These are phyloP conservation scores for Pyrenophora teres DNA, from an alignment of 2,329 filamentous ascomycete genomes.

Conservation along the genomic window DNA sequence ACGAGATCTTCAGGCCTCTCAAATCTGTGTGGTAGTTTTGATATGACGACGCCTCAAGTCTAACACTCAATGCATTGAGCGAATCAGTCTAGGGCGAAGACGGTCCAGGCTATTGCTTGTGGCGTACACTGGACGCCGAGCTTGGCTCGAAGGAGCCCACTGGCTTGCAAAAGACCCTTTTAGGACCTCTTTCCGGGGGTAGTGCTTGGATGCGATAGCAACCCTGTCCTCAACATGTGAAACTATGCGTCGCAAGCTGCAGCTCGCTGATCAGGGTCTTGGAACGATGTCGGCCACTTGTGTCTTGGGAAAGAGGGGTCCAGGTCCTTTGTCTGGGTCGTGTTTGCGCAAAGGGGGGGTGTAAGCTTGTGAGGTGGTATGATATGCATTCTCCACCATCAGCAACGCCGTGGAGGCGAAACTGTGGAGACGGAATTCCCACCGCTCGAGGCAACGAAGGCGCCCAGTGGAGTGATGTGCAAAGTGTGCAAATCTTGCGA, in stretches of 20 bases:
- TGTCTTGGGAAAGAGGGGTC: constrained; percentile 19
- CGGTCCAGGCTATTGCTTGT: constrained; percentile 7
- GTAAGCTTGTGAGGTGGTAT: constrained; percentile 6
- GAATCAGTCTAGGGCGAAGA: constrained; percentile 6
- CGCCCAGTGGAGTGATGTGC: constrained; percentile 14
- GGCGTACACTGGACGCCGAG: constrained; percentile 11
- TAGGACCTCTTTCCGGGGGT: constrained; percentile 14
- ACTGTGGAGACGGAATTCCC: constrained; percentile 7
- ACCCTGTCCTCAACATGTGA: constrained; percentile 23
- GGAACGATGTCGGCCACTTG: constrained; percentile 11
- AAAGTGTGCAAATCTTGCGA: constrained; percentile 7
- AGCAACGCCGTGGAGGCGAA: constrained; percentile 10
- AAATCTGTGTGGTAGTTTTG: background rate
- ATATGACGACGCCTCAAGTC: constrained; percentile 6
- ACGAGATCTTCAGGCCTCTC: constrained; percentile 1
- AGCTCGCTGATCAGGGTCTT: constrained; percentile 23
- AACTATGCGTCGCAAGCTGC: constrained; percentile 10
- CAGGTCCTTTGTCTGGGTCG: constrained; percentile 12
- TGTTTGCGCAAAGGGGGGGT: background rate
- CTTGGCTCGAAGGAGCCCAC: constrained; percentile 5
- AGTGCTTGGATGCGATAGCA: constrained; percentile 5
- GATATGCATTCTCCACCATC: constrained; percentile 16
- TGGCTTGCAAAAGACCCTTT: constrained; percentile 10
- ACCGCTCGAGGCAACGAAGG: constrained; percentile 6
- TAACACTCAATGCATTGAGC: constrained; percentile 2